Evolutionary conservation across 2,329 filamentous ascomycete species (phyloP), one percentile per base, ranked within the genome.

Genomic region (Meredithiella fracta): DNA sequence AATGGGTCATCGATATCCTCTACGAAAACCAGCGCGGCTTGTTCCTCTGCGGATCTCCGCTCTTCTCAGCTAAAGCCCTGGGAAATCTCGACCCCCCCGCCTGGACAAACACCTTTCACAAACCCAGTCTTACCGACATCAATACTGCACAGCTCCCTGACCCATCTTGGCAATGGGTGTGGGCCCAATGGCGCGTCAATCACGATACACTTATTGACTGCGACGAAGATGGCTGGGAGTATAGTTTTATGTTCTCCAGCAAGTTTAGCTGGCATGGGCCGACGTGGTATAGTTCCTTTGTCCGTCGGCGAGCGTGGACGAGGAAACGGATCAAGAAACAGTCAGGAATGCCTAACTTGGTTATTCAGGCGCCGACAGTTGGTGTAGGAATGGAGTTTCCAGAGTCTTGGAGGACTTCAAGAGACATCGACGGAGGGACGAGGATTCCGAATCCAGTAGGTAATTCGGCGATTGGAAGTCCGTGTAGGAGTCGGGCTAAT

Each of bases 11-110:
- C 59, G 92, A 98, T 60, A 78, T 97, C 3, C 73, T 98, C 0
- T 97, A 94, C 68, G 92, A 98, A 67, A 98, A 98, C 65, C 86
- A 98, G 70, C 79, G 92, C 57, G 92, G 92, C 9, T 82, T 80
- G 40, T 94, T 96, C 65, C 73, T 94, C 60, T 97, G 91, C 63
- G 91, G 92, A 26, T 78, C 89, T 11, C 83, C 90, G 0, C 76
- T 94, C n/a, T 98, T 96, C 72, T 94, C 90, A 1, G 78, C 81
- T 6, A 84, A 83, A 60, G 91, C 90, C 1, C 76, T 98, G 1
- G 81, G 94, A 37, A 85, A 86, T 59, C 78, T 94, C 51, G 92
- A 98, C 64, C 88, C 90, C 0, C 69, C 85, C 6, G 75, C 89
- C 0, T 98, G 92, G 92, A 87, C 90, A 52, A 95, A 89, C 62